Evolutionary conservation across 768 basidiomycete species (phyloP).

Genomic region (Asterophora parasitica): DNA sequence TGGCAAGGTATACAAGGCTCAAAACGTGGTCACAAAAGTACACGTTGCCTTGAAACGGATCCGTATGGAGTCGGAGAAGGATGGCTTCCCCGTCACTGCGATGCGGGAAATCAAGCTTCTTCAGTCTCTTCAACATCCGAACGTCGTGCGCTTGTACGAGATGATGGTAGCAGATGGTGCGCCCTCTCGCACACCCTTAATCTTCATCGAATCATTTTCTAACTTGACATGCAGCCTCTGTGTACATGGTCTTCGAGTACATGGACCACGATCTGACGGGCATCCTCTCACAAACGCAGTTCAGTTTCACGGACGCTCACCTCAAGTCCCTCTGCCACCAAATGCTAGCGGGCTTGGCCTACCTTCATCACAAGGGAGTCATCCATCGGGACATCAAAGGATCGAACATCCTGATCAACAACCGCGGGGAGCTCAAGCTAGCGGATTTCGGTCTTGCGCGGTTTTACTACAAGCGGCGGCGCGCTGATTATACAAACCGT

Average conservation of each 20-base stretch:
- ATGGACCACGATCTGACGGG: slow-evolving; percentile 99
- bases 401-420: slow-evolving; percentile 93
- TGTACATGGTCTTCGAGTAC: slow-evolving; percentile 99
- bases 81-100: slow-evolving; percentile 98
- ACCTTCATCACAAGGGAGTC: slow-evolving; percentile 93
- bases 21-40: slow-evolving; percentile 68
- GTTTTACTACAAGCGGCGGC: slow-evolving; percentile 88
- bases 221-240: slow-evolving; percentile 58
- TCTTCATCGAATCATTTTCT: slow-evolving; percentile 5
- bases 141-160: slow-evolving; percentile 86
- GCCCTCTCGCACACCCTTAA: slow-evolving; percentile 11
- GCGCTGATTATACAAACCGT: slow-evolving; percentile 96
- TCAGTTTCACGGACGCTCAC: slow-evolving; percentile 80
- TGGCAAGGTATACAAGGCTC: slow-evolving; percentile 95
- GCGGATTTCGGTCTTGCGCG: slow-evolving; percentile 97
- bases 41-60: slow-evolving; percentile 94
- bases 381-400: slow-evolving; percentile 99
- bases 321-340: slow-evolving; percentile 94
- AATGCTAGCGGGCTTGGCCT: slow-evolving; percentile 92
- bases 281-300: slow-evolving; percentile 85
- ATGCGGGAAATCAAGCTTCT: slow-evolving; percentile 98
- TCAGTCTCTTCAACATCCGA: slow-evolving; percentile 84
- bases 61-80: slow-evolving; percentile 94
- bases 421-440: slow-evolving; percentile 88
- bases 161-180: slow-evolving; percentile 99